A percentile compares a stretch with the other conserved stretches of the same genome.
phyloP scores from a whole-genome alignment of 1,284 basidiomycete species.

The Ustilago lituana region DNA sequence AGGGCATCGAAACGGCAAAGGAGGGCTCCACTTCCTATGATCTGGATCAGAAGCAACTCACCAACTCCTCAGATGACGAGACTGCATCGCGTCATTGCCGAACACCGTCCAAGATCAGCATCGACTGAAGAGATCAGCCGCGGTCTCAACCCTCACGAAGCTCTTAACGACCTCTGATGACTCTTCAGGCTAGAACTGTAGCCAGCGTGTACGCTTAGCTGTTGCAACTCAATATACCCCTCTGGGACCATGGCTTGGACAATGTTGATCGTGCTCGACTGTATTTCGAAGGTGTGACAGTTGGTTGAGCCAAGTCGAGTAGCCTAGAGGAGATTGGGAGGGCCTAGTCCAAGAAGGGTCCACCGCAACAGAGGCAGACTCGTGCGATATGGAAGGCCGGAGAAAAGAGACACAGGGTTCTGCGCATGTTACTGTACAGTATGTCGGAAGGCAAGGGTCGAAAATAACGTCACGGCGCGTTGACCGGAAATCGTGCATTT shows the following conservation, averaged over 20 bases:
- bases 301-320: too few species aligned
- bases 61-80: neutral
- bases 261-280: too few species aligned
- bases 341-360: too few species aligned
- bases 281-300: too few species aligned
- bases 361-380: too few species aligned
- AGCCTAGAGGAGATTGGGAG: too few species aligned
- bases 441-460: neutral
- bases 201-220: too few species aligned
- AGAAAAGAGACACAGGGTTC: neutral
- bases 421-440: too few species aligned
- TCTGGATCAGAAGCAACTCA: neutral
- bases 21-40: neutral
- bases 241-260: too few species aligned
- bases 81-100: slow-evolving; percentile 17
- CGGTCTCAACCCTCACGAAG: too few species aligned
- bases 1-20: neutral
- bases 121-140: slow-evolving; percentile 4
- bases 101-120: slow-evolving; percentile 26
- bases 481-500: neutral
- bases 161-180: neutral
- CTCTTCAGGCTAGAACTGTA: neutral
- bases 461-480: slow-evolving; percentile 8
- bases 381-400: too few species aligned
- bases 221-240: too few species aligned